Evolutionary conservation across 225 moss, liverwort and hornwort genomes (phyloP).

Genomic region (Ulota crispa): DNA sequence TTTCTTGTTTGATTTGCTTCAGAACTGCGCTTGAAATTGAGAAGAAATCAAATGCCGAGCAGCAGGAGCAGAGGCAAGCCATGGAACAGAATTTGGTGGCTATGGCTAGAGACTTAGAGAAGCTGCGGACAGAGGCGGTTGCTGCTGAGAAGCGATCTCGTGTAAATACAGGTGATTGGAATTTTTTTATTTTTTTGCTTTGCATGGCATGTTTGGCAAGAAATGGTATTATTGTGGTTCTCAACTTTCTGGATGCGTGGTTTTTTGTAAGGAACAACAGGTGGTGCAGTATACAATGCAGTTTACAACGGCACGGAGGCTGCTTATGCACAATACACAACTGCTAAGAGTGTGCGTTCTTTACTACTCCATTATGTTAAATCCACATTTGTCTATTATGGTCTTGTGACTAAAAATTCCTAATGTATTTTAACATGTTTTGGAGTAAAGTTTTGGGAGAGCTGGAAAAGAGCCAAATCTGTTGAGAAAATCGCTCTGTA

Average conservation of each 20-base stretch:
- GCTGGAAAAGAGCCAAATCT: neutral
- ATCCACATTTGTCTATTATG: neutral
- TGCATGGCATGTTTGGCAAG: neutral
- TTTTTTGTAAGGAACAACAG: conserved; percentile 39
- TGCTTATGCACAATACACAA: conserved; percentile 45
- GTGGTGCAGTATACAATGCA: conserved; percentile 50
- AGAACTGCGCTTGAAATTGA: conserved; percentile 74
- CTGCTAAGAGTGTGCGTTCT: conserved; percentile 24
- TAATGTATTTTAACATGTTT: neutral
- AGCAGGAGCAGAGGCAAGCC: conserved; percentile 71
- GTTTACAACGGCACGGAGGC: conserved; percentile 45
- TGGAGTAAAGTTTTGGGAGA: neutral
- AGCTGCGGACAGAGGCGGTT: conserved; percentile 63
- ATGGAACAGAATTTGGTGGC: conserved; percentile 76
- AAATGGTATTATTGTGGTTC: neutral
- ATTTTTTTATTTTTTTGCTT: neutral
- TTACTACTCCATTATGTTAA: neutral
- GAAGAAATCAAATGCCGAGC: conserved; percentile 75
- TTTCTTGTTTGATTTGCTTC: conserved; percentile 14
- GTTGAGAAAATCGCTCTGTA: no score
- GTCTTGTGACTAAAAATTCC: neutral
- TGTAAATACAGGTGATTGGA: conserved; percentile 43
- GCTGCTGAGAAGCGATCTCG: conserved; percentile 66
- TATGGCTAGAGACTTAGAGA: conserved; percentile 84
- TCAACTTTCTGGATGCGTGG: conserved; percentile 10